Evolutionary conservation across 495 filamentous ascomycete genomes (phyloP).

Genomic region (Lasiosphaeria hispida): DNA sequence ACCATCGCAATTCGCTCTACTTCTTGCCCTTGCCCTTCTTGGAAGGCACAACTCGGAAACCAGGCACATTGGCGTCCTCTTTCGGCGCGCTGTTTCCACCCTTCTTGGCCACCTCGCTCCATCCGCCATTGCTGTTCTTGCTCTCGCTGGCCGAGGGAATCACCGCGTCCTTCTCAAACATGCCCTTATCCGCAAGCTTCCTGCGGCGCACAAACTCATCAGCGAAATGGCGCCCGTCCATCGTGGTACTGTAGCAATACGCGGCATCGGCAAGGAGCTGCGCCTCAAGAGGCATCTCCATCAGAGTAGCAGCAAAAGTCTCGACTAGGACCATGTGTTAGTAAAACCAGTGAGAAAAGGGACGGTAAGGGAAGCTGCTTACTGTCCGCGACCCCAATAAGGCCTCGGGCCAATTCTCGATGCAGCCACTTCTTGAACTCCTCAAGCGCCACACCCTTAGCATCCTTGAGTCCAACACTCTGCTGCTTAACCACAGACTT

Average conservation of each 20-base stretch:
- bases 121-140: slow-evolving; percentile 64
- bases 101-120: slow-evolving; percentile 98
- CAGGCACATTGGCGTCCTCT: slow-evolving; percentile 53
- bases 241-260: slow-evolving; percentile 77
- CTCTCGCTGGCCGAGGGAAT: slow-evolving; percentile 46
- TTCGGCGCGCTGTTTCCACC: slow-evolving; percentile 41
- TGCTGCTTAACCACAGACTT: slow-evolving; percentile 39
- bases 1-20: slow-evolving; percentile 8
- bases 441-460: slow-evolving; percentile 59
- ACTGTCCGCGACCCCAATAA: slow-evolving; percentile 45
- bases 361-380: slow-evolving; percentile 34
- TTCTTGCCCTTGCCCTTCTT: slow-evolving; percentile 82
- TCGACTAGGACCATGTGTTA: slow-evolving; percentile 56
- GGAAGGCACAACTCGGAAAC: slow-evolving; percentile 84
- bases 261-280: slow-evolving; percentile 85
- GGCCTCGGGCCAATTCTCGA: slow-evolving; percentile 60
- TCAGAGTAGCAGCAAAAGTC: slow-evolving; percentile 70
- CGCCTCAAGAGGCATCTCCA: slow-evolving; percentile 70
- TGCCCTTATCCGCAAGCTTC: slow-evolving; percentile 85
- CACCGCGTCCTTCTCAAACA: slow-evolving; percentile 61
- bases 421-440: slow-evolving; percentile 95
- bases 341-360: neutral
- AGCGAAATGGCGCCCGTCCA: slow-evolving; percentile 89
- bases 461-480: slow-evolving; percentile 42
- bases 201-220: slow-evolving; percentile 92